Evolutionary conservation across 208 protist genomes (phyloP).

Genomic region (Lotmaria passim): DNA sequence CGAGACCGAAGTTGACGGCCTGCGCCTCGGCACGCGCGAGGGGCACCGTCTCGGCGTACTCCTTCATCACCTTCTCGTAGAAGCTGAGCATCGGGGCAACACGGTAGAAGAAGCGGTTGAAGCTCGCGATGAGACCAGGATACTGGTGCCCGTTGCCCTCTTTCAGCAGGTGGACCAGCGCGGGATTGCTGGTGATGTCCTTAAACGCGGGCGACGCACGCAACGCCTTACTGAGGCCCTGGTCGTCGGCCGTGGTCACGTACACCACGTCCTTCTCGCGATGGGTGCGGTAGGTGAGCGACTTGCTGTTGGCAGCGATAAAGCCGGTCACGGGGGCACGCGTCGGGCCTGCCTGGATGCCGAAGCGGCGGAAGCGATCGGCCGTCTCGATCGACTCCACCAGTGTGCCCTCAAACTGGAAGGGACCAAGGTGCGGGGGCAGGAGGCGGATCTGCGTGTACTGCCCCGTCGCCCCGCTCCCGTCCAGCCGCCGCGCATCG

Average conservation of each 20-base stretch:
- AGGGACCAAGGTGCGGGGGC: conserved; percentile 68
- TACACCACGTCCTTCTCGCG: conserved; percentile 63
- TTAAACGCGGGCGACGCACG: conserved; percentile 56
- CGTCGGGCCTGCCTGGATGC: conserved; percentile 71
- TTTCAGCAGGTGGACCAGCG: conserved; percentile 58
- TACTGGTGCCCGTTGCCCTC: conserved; percentile 7
- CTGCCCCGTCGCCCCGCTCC: conserved; percentile 35
- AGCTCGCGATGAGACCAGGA: conserved; percentile 55
- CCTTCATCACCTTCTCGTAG: conserved; percentile 57
- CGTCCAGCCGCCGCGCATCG: conserved; percentile 26
- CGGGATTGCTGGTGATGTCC: conserved; percentile 53
- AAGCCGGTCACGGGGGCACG: conserved; percentile 61
- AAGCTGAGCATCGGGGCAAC: conserved; percentile 80
- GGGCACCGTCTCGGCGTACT: conserved; percentile 48
- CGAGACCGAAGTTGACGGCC: conserved; percentile 48
- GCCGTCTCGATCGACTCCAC: conserved; percentile 74
- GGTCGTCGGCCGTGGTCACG: conserved; percentile 66
- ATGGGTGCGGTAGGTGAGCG: conserved; percentile 68
- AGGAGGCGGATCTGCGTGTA: conserved; percentile 75
- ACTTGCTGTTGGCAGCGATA: conserved; percentile 69
- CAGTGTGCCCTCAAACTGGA: conserved; percentile 79
- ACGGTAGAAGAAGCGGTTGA: conserved; percentile 85
- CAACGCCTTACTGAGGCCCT: conserved; percentile 49
- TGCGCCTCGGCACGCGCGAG: conserved; percentile 51
- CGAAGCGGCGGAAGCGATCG: conserved; percentile 66